Conservation (phyloP, 148 eudicot species). For the Pouteria glomerata region DNA sequence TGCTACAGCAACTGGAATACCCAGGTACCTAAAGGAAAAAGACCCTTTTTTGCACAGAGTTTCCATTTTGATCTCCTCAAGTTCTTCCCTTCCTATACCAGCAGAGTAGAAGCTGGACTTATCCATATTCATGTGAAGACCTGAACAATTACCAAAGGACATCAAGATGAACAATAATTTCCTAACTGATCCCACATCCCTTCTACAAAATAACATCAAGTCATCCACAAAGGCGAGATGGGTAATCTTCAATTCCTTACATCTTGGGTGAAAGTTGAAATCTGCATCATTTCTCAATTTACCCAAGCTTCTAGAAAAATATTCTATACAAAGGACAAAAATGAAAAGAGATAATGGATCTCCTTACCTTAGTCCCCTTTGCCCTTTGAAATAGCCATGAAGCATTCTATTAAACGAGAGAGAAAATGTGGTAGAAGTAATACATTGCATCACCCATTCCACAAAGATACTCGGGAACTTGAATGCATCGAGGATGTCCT, state of each 20-base stretch:
- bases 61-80: not conserved
- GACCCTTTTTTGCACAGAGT: not conserved
- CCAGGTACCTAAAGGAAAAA: not conserved
- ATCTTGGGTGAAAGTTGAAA: conserved; percentile 1
- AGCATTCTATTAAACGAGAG: not conserved
- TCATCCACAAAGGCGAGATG: conserved; percentile 11
- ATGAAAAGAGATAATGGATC: conserved; percentile 6
- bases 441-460: conserved; percentile 5
- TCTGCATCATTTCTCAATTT: no score
- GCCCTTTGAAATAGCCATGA: not conserved
- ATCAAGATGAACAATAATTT: not conserved
- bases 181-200: not conserved
- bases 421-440: not conserved
- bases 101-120: not conserved
- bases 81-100: not conserved
- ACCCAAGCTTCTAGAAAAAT: not conserved
- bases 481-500: not conserved
- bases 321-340: not conserved
- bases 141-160: not conserved
- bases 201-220: not conserved
- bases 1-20: not conserved
- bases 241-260: not conserved
- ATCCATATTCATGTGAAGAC: not conserved
- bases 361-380: not conserved
- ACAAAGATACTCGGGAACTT: not conserved